Base-by-base conservation (phyloP, 2,329 filamentous ascomycete genomes). In the Penicillium sp. region DNA sequence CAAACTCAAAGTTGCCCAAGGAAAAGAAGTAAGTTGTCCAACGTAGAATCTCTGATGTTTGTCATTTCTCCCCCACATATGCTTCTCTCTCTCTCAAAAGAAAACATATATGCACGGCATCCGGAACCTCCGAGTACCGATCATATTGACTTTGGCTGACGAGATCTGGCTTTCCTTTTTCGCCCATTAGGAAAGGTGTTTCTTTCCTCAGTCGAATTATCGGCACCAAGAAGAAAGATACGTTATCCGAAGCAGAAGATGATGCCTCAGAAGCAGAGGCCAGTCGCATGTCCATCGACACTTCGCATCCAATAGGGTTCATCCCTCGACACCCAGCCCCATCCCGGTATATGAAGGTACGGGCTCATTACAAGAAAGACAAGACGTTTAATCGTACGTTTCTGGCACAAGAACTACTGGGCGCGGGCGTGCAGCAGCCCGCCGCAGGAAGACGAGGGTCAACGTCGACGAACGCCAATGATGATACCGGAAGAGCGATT, bases 171-270 rank as follows among this genome's bases (percentile, higher is more conserved):
- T 40, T 51, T 37, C 31, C 49, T 57, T 53, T 45, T 26, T 44
- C 58, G 53, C 56, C 31, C 14, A 65, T 67, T 67, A 96, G 89
- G 74, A 97, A 96, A 77, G 88, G 89, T 26, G 85, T 89, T 18
- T 96, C 92, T 14, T 96, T 99, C 70, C 83, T 99, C 26, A 95
- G 91, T 73, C 89, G 92, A 52, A 82, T 97, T 73, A 89, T 90
- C 66, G 82, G 83, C 58, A 82, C 81, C 57, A 92, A 91, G 77
- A 95, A 89, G 74, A 91, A 89, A 69, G 84, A 85, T 57, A 63
- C 67, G 15, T 37, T 61, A 42, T 77, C 82, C 26, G 81, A 83
- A 33, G 61, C 70, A 41, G 73, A 76, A 53, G 77, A 80, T 66
- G 85, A 88, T 74, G 87, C 84, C 66, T 91, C 89, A 1, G 90